Base-by-base conservation (phyloP, 371 early-diverging fungal species). In the Apophysomyces ossiformis region DNA sequence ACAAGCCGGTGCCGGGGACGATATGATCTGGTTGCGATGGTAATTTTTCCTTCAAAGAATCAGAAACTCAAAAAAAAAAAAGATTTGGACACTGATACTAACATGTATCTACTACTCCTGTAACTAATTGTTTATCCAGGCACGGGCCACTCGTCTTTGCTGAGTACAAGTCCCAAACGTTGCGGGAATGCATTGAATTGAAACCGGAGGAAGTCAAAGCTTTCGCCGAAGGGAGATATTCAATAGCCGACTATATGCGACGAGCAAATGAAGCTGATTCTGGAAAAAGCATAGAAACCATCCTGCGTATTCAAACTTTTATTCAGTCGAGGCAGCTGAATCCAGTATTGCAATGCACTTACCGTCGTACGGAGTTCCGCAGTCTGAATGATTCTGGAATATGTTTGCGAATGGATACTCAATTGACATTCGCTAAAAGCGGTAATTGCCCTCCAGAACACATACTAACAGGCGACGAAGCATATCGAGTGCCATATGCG, bases 121-220 rank as follows among this genome's bases (percentile, higher is more conserved):
- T 26, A 26, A 26, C 32, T 2, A 26, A 26, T 2, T 26, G 3
- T 50, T 37, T 47, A 36, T 35, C 16, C 41, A 58, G 58, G 58
- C 58, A 82, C 79, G 58, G 63, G 69, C 71, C 72, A 32, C 70
- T 90, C 45, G 90, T 99, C 43, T 99, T 95, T 85, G 87, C 99
- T 59, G 99, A 99, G 85, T 91, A 99, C 58, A 99, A 99, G 79
- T 96, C 95, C 2, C 99, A 99, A 74, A 96, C 91, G 45, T 93
- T 96, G 45, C 99, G 99, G 69, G 88, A 90, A 58, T 89, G 99
- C 45, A 98, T 99, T 78, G 84, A 91, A 26, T 82, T 99, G 60
- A 93, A 95, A 75, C 97, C 96, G 74, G 88, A 89, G 65, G 81
- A 94, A 65, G 94, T 98, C 39, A 50, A 95, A 95, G 66, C 86